phyloP scores from a whole-genome alignment of 179 eudicot genomes.

The Beta macrorhiza region DNA sequence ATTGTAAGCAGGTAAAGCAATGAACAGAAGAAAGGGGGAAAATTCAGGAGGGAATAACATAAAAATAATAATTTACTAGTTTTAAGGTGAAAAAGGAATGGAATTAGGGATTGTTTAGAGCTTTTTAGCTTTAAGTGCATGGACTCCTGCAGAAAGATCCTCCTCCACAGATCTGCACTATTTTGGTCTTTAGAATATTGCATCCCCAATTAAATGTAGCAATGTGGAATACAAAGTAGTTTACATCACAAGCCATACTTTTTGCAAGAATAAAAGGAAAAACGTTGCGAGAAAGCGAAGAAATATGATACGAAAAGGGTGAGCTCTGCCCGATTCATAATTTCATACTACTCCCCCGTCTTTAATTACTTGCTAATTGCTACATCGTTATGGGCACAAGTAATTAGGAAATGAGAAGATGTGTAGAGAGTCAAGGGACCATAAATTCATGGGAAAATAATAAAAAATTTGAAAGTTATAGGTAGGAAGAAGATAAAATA shows the following conservation, averaged over 20 bases:
- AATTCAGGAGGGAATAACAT: conserved; percentile 5
- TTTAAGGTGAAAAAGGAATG: conserved; percentile 16
- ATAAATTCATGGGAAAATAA: no score
- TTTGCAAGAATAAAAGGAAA: conserved; percentile 9
- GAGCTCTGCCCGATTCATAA: not conserved
- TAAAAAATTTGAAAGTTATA: no score
- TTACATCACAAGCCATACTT: conserved; percentile 1
- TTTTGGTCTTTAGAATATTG: conserved; percentile 17
- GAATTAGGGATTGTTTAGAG: conserved; percentile 3
- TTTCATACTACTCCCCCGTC: no score
- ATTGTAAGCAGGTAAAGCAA: not conserved
- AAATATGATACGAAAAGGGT: not conserved
- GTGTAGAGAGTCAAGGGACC: no score
- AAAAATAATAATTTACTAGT: conserved; percentile 19
- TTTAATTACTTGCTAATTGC: no score
- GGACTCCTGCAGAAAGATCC: conserved; percentile 20
- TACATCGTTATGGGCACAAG: no score
- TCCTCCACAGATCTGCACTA: conserved; percentile 24
- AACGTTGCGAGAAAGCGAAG: conserved; percentile 16
- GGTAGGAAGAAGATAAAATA: no score
- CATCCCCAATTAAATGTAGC: conserved; percentile 6
- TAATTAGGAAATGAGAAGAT: no score
- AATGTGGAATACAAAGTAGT: not conserved
- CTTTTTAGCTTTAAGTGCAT: conserved; percentile 31
- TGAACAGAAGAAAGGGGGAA: not conserved